Evolutionary conservation across 1,284 basidiomycete genomes (phyloP).

Genomic region (Puccinia horiana): DNA sequence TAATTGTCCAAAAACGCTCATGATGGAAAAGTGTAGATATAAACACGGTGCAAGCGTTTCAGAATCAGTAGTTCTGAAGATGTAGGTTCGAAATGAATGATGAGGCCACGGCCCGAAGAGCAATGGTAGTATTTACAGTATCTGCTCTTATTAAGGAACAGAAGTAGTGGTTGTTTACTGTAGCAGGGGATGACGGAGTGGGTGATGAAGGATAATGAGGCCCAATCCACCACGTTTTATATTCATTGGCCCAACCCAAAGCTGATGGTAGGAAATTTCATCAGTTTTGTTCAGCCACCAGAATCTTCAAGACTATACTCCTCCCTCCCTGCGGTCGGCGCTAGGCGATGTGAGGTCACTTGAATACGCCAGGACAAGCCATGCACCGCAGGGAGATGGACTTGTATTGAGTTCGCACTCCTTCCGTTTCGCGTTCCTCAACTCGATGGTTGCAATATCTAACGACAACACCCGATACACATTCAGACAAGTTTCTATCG

Average conservation of each 20-base stretch:
- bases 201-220: neutral
- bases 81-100: neutral
- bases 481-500: too few species aligned
- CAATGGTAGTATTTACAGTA: neutral
- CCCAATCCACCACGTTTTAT: neutral
- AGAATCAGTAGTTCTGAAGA: too few species aligned
- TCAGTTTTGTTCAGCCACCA: too few species aligned
- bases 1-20: neutral
- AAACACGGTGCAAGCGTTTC: neutral
- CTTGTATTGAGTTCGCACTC: neutral
- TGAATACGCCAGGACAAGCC: neutral
- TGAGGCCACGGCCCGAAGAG: neutral
- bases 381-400: neutral
- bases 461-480: too few species aligned
- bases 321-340: neutral
- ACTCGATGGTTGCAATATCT: too few species aligned
- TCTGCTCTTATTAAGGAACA: neutral
- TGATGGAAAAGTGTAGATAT: neutral
- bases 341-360: too few species aligned
- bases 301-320: neutral
- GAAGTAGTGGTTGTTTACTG: neutral
- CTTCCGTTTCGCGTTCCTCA: slow-evolving; percentile 5
- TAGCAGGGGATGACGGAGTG: neutral
- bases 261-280: too few species aligned
- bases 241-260: too few species aligned